Evolutionary conservation across 139 green algal genomes (phyloP), one percentile per base, ranked within the genome.

Genomic region (Tetraselmis striata): DNA sequence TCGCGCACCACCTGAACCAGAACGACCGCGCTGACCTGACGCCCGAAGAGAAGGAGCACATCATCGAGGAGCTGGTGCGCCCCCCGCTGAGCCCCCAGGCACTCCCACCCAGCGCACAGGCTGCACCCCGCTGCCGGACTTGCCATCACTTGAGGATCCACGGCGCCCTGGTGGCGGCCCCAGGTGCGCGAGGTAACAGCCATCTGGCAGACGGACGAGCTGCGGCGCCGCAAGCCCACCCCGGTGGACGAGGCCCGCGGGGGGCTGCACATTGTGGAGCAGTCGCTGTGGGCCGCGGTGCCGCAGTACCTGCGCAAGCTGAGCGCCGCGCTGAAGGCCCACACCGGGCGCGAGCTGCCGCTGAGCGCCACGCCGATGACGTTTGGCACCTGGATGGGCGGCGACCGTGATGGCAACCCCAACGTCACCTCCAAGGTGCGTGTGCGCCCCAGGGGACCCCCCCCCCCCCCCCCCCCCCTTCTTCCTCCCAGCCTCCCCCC

Each of bases 121-220:
- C n/a, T n/a, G n/a, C n/a, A n/a, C n/a, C n/a, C n/a, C n/a, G n/a
- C n/a, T n/a, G n/a, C n/a, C n/a, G n/a, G n/a, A n/a, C n/a, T n/a
- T n/a, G n/a, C n/a, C n/a, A n/a, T 67, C 45, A 67, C 5, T 5
- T 67, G 45, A 67, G 45, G 45, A 67, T 67, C 18, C 11, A 25
- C 11, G 45, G 45, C 5, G 5, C 11, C 45, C 45, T 18, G 11
- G 5, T 18, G 11, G 45, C 18, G 5, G 45, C 18, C 45, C 11
- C 45, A 67, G 45, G 45, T 67, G 75, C 86, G 93, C 0, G 94
- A 98, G 86, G 92, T 98, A 80, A 92, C 92, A 1, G 88, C 91
- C 18, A 86, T 97, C 31, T 99, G 96, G 96, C 90, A 98, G 87
- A 99, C 96, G 27, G 95, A 98, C 82, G 96, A 99, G 90, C 92